A percentile compares a stretch with the other conserved stretches of the same genome.
Evolutionary conservation across 116 monocot genomes (phyloP).

Genomic region (Cymodocea nodosa): DNA sequence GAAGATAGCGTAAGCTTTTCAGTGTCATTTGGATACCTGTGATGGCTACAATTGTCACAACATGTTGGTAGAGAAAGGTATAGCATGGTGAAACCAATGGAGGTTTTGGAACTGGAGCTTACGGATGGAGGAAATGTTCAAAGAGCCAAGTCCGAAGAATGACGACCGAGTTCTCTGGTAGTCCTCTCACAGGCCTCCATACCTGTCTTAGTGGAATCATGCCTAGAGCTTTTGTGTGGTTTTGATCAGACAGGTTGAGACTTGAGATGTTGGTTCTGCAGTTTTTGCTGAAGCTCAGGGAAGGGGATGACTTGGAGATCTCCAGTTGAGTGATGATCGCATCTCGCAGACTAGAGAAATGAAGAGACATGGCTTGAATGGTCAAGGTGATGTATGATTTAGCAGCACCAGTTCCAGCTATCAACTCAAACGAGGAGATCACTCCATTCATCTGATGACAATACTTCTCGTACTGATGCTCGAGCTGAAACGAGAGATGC

Average conservation of each 20-base stretch:
- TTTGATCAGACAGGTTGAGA: constrained; percentile 2
- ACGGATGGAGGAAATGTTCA: constrained; percentile 37
- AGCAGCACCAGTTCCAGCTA: constrained; percentile 50
- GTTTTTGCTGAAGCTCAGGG: constrained; percentile 11
- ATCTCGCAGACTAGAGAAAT: constrained; percentile 59
- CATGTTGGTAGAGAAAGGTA: neutral
- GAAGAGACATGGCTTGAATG: constrained; percentile 72
- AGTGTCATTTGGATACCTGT: constrained; percentile 83
- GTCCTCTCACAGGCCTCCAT: constrained; percentile 28
- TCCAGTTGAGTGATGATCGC: constrained; percentile 44
- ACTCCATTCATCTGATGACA: constrained; percentile 45
- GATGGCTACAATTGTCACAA: neutral
- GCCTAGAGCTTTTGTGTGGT: constrained; percentile 13
- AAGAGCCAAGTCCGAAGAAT: constrained; percentile 36
- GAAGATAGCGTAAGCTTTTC: constrained; percentile 75
- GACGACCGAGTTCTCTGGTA: constrained; percentile 27
- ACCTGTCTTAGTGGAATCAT: constrained; percentile 16
- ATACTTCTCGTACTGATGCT: constrained; percentile 47
- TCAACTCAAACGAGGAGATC: constrained; percentile 46
- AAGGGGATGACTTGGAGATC: constrained; percentile 24
- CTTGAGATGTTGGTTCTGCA: neutral
- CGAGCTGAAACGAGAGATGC: constrained; percentile 35
- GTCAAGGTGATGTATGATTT: constrained; percentile 56
- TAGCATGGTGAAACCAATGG: neutral
- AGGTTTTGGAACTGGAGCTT: neutral